A percentile compares a stretch with the other conserved stretches of the same genome.
phyloP scores from a whole-genome alignment of 2,329 filamentous ascomycete genomes.

The Dothideomycetes sp. region DNA sequence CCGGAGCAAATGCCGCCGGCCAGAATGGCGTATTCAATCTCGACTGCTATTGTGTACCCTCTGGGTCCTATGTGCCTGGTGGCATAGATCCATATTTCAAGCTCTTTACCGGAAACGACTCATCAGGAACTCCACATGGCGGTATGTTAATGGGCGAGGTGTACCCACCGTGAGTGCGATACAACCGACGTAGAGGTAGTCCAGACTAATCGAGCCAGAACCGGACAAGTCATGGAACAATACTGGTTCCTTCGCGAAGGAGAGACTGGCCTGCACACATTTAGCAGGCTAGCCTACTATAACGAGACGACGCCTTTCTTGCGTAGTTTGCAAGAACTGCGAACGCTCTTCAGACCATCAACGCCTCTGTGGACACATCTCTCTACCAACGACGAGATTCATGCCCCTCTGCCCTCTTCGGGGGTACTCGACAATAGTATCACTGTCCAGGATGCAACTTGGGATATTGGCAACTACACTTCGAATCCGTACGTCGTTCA shows the following conservation, averaged over 20 bases:
- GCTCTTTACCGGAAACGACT: conserved; percentile 42
- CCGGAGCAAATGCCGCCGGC: conserved; percentile 19
- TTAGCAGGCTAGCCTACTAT: conserved; percentile 49
- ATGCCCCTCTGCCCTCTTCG: conserved; percentile 39
- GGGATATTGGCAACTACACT: conserved; percentile 45
- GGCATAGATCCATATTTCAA: conserved; percentile 37
- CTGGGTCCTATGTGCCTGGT: conserved; percentile 49
- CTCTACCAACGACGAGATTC: conserved; percentile 44
- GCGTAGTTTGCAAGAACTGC: conserved; percentile 49
- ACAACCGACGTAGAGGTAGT: no score
- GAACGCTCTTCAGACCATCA: conserved; percentile 51
- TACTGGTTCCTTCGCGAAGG: conserved; percentile 55
- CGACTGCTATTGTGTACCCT: conserved; percentile 52
- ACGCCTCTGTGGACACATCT: conserved; percentile 52
- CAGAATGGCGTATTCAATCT: conserved; percentile 45
- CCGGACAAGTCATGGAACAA: conserved; percentile 49
- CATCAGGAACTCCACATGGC: conserved; percentile 40
- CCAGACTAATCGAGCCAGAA: no score
- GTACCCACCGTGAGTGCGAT: no score
- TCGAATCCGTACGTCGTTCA: conserved; percentile 42
- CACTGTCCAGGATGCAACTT: conserved; percentile 53
- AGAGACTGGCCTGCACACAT: conserved; percentile 52
- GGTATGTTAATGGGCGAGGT: conserved; percentile 50
- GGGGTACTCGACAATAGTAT: conserved; percentile 23
- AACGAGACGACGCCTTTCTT: conserved; percentile 46